Conservation (phyloP, 2,329 filamentous ascomycete genomes). For the Nemania sp. region DNA sequence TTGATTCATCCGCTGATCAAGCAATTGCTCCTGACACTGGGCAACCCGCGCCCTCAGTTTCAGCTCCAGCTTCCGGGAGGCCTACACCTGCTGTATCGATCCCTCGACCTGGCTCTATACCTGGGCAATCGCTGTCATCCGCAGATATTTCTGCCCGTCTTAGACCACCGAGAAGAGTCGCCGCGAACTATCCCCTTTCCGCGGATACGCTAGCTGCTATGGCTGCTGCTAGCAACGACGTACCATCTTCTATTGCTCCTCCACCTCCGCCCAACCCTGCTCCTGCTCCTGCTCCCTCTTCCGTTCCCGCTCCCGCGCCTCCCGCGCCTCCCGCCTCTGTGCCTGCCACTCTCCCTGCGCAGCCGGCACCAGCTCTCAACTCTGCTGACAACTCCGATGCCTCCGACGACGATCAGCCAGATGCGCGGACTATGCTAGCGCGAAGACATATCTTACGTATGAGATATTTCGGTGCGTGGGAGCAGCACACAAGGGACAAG, state of each 20-base stretch:
- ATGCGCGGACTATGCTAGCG: slow-evolving; percentile 39
- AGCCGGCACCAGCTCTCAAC: background rate
- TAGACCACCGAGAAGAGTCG: slow-evolving; percentile 4
- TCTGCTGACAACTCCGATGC: slow-evolving; percentile 9
- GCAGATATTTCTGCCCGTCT: slow-evolving; percentile 3
- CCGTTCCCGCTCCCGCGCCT: too few relatives aligned
- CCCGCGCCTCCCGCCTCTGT: background rate
- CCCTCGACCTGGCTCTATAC: slow-evolving; percentile 1
- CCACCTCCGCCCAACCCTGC: too few relatives aligned
- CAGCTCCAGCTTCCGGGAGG: background rate
- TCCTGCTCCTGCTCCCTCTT: too few relatives aligned
- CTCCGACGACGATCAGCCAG: slow-evolving; percentile 29
- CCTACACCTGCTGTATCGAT: background rate
- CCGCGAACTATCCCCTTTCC: background rate
- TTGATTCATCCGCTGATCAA: background rate
- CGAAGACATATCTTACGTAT: slow-evolving; percentile 41
- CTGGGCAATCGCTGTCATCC: slow-evolving; percentile 7
- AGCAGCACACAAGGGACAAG: slow-evolving; percentile 35
- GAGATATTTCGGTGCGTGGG: slow-evolving; percentile 40
- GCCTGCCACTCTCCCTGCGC: background rate
- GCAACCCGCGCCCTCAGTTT: background rate
- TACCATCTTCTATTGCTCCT: background rate
- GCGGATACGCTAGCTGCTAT: background rate
- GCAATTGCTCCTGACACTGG: background rate
- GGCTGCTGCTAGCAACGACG: background rate